Evolutionary conservation across 108 stramenopile species (phyloP).

Genomic region (Nitzschia putrida): DNA sequence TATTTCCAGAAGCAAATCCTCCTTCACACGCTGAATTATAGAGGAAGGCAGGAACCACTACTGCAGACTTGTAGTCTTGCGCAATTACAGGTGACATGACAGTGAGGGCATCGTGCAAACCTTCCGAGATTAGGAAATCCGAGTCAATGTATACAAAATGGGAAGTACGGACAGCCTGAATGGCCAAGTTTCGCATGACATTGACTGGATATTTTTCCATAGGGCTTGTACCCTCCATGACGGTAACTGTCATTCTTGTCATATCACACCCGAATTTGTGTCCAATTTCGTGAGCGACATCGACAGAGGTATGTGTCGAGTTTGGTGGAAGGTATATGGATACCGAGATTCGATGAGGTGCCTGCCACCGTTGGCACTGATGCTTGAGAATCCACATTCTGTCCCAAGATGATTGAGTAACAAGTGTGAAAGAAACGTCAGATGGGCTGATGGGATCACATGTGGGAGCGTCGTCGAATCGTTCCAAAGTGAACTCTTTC

Average conservation of each 20-base stretch:
- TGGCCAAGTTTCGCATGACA: constrained; percentile 74
- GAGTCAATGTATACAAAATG: constrained; percentile 81
- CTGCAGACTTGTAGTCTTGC: constrained; percentile 45
- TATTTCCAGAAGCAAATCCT: constrained; percentile 10
- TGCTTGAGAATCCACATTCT: constrained; percentile 67
- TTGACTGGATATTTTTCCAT: constrained; percentile 81
- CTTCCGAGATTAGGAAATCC: constrained; percentile 76
- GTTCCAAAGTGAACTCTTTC: not conserved
- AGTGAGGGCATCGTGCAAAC: constrained; percentile 55
- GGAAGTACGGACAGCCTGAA: constrained; percentile 55
- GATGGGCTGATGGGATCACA: constrained; percentile 15
- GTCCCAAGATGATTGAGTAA: constrained; percentile 46
- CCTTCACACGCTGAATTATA: constrained; percentile 11
- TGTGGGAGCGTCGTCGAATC: not conserved
- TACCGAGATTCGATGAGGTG: constrained; percentile 34
- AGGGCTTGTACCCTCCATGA: not conserved
- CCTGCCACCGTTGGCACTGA: constrained; percentile 60
- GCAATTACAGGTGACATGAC: constrained; percentile 15
- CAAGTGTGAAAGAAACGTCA: constrained; percentile 47
- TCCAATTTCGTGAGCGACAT: not conserved
- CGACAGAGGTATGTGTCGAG: not conserved
- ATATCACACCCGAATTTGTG: not conserved
- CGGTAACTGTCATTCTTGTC: constrained; percentile 2
- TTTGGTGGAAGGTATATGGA: constrained; percentile 27
- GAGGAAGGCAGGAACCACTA: constrained; percentile 72